These are phyloP conservation scores for Rhododendron ferrugineum DNA, from an alignment of 148 eudicot species.

Conservation along the genomic window DNA sequence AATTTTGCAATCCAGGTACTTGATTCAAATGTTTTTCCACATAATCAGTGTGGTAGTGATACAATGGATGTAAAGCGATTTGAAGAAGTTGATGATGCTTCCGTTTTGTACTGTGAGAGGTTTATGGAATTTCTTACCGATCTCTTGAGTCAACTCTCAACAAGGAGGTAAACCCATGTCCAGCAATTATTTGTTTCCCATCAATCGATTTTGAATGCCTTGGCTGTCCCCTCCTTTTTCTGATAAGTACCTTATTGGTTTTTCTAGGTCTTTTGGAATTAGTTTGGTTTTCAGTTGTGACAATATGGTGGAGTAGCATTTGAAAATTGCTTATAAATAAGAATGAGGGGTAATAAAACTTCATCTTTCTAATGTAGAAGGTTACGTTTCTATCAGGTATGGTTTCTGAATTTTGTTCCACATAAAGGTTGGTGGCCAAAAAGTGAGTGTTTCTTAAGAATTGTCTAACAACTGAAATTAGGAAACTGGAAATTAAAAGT, in stretches of 20 bases:
- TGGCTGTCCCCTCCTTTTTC: not conserved
- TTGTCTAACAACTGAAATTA: not conserved
- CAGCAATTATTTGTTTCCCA: constrained; percentile 2
- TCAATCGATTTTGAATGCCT: not conserved
- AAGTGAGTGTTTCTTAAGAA: not conserved
- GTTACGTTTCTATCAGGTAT: not conserved
- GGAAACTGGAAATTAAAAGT: not conserved
- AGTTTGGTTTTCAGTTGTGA: not conserved
- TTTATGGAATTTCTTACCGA: constrained; percentile 96
- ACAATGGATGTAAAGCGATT: constrained; percentile 27
- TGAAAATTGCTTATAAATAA: not conserved
- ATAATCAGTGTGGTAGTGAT: constrained; percentile 23
- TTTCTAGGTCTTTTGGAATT: not conserved
- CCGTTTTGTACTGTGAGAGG: constrained; percentile 82
- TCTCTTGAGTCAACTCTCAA: constrained; percentile 91
- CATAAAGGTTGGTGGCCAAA: not conserved
- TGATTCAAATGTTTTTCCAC: constrained; percentile 58
- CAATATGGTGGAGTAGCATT: not conserved
- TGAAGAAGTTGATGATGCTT: constrained; percentile 63
- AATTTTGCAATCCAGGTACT: constrained; percentile 45
- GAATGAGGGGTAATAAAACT: not conserved
- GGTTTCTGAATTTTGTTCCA: not conserved
- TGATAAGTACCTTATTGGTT: not conserved
- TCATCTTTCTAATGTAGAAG: not conserved
- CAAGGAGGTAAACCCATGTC: constrained; percentile 58